Evolutionary conservation across 106 monocot genomes (phyloP), one percentile per base, ranked within the genome.

Genomic region (Apostasia shenzhenica): DNA sequence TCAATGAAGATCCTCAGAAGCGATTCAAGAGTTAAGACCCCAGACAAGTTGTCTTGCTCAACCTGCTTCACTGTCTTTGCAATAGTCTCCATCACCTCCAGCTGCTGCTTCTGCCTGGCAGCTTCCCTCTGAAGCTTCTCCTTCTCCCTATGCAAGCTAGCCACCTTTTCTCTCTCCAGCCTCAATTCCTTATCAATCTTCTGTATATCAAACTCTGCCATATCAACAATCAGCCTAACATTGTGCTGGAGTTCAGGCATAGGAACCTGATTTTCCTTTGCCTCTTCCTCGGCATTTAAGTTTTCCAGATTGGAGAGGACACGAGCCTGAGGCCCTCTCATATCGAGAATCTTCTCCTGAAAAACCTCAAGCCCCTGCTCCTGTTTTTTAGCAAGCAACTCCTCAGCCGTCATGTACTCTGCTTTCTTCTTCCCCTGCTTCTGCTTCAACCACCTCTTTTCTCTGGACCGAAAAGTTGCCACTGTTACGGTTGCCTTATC

Each of bases 181-280:
- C 88, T 83, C 67, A 95, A 78, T 45, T 95, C 81, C 10, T 80
- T 54, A 64, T 95, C 91, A 38, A 88, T 70, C 78, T 70, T 91
- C 72, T 85, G 91, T 67, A 95, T 88, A 57, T 95, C 91, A 8
- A 76, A 77, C 75, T 85, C 88, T 1, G 91, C 80, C 57, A 88
- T 54, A 41, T 95, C 91, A 12, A 95, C 85, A 57, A 91, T 83
- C 76, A 95, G 67, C 70, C 82, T 80, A 43, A 95, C 70, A 69
- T 95, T 95, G 48, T 92, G 84, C 80, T 95, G 95, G 39, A 95
- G 79, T 84, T 95, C 95, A 1, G 91, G 91, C 92, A 95, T 95
- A 5, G 95, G 88, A 38, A 95, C 67, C n/a, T 84, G 80, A 14
- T 86, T 86, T 39, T 84, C 89, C 78, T 82, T 81, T 40, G 81